Evolutionary conservation across 108 stramenopile genomes (phyloP), one percentile per base, ranked within the genome.

Genomic region (Asterionellopsis glacialis): DNA sequence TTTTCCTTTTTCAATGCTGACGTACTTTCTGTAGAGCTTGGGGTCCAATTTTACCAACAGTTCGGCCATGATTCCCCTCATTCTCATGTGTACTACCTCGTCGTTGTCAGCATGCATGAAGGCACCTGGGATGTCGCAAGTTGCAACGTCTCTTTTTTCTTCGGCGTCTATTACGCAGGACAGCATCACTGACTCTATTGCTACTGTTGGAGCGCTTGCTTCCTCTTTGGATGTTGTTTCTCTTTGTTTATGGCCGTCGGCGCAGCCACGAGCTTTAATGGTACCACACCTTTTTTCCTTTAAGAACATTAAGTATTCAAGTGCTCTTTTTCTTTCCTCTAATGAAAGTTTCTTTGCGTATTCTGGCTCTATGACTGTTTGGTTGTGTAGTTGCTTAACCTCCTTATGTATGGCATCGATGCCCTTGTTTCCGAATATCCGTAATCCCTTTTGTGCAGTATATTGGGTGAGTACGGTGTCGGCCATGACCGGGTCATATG

Each of bases 241-340:
- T 9, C 73, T 0, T 18, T 75, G 75, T 45, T 64, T 65, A 2
- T 67, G 16, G 50, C 79, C 75, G 41, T 76, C 67, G 13, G 44
- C 41, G 55, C 66, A 78, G 0, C 72, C 76, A 15, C 78, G 55
- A 0, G 26, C 72, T 54, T 83, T 83, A 41, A 76, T 68, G 2
- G 25, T 48, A 23, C 75, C 68, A 44, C 48, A 59, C 11, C 67
- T 40, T 38, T 75, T 82, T 43, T 75, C 42, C 41, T 74, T 81
- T 5, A 81, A 51, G 58, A 70, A 76, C 67, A 76, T 76, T 0
- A 76, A 61, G 48, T 73, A 74, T 23, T 43, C 47, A 14, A 82
- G 65, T 0, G 80, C 65, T 9, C 11, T 1, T 21, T 23, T 23
- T 21, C 41, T 59, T 11, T 59, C 26, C 42, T 68, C 67, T 24